Percentiles rank a stretch among this genome's conserved stretches.
Evolutionary conservation across 75 land plant species (phyloP).

Genomic region (Cunninghamia lanceolata): DNA sequence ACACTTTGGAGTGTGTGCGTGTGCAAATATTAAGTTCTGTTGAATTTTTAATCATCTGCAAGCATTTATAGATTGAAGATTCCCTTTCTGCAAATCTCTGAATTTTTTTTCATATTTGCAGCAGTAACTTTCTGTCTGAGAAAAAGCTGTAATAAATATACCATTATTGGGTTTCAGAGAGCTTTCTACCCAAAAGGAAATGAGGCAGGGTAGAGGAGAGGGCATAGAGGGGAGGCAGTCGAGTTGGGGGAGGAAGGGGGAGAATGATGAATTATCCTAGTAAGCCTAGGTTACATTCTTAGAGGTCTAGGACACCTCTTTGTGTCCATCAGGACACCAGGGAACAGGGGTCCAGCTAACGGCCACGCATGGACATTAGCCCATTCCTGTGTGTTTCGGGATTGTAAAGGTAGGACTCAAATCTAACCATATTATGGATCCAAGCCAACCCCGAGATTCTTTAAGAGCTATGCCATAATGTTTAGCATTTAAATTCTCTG

Average conservation of each 20-base stretch:
- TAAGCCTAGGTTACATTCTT: too few relatives aligned
- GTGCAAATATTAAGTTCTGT: too few relatives aligned
- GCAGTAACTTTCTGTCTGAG: background rate
- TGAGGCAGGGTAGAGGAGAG: background rate
- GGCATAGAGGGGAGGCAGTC: too few relatives aligned
- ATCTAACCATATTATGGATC: background rate
- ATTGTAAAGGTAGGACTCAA: background rate
- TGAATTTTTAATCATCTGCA: too few relatives aligned
- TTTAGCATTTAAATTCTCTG: too few relatives aligned
- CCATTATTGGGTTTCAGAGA: background rate
- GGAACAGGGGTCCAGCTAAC: background rate
- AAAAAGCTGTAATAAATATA: background rate
- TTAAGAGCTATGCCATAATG: background rate
- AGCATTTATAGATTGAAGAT: too few relatives aligned
- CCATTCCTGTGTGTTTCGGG: background rate
- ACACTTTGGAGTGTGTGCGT: too few relatives aligned
- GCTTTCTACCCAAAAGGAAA: background rate
- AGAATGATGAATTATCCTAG: too few relatives aligned
- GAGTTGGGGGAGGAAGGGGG: too few relatives aligned
- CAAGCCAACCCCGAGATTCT: background rate
- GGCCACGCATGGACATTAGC: background rate
- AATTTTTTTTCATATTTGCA: background rate
- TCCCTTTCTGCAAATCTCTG: too few relatives aligned
- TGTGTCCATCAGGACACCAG: too few relatives aligned
- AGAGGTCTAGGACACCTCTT: too few relatives aligned